Percentiles rank a stretch among this genome's conserved stretches.
phyloP scores from a whole-genome alignment of 2,329 filamentous ascomycete genomes.

The Botrytis sinoallii region DNA sequence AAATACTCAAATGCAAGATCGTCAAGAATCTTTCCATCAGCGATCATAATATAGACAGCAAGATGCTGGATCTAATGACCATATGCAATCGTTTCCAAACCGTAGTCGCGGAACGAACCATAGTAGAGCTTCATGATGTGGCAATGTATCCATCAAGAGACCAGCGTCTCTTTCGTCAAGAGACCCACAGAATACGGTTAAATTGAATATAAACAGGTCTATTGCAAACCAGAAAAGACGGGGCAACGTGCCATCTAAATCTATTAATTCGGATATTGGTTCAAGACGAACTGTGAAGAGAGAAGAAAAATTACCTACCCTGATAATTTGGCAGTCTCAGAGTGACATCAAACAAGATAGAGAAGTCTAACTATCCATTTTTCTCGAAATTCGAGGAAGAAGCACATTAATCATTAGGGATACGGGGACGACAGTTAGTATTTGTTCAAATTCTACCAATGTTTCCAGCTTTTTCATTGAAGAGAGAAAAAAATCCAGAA shows the following conservation, averaged over 20 bases:
- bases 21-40: neutral
- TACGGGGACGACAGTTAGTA: neutral
- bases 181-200: neutral
- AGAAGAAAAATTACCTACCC: neutral
- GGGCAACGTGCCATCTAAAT: neutral
- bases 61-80: neutral
- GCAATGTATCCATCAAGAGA: neutral
- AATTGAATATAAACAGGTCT: neutral
- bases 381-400: neutral
- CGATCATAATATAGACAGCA: neutral
- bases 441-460: neutral
- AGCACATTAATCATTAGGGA: neutral
- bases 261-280: no score
- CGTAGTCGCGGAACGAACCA: neutral
- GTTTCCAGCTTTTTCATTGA: rapidly evolving
- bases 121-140: neutral
- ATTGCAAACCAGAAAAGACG: neutral
- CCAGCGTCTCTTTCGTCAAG: neutral
- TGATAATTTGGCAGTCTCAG: neutral
- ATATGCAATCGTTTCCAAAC: neutral
- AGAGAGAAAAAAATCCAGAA: neutral
- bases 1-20: neutral
- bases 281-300: neutral
- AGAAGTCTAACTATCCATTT: neutral
- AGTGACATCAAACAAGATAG: neutral